phyloP scores from a whole-genome alignment of 768 basidiomycete genomes.

The Termitomyces sp. region DNA sequence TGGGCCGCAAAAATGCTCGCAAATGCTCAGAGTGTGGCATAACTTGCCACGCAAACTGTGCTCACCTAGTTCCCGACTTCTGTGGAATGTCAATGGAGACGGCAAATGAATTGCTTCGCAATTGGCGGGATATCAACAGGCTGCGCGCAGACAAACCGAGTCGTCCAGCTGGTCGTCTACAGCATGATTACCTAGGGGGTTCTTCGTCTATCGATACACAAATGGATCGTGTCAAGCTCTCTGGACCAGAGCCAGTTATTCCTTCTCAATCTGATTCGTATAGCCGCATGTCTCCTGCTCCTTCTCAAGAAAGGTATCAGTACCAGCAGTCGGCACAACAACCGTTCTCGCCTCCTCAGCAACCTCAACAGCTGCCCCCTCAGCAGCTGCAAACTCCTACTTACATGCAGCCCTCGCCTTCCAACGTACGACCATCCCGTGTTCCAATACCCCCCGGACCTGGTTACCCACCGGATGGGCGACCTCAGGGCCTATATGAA shows the following conservation, averaged over 20 bases:
- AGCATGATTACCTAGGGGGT: constrained; percentile 26
- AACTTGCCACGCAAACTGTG: constrained; percentile 96
- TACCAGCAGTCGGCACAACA: constrained; percentile 24
- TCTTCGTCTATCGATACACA: constrained; percentile 29
- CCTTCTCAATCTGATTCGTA: constrained; percentile 27
- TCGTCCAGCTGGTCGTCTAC: constrained; percentile 30
- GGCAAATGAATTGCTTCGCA: constrained; percentile 86
- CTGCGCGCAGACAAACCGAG: constrained; percentile 49
- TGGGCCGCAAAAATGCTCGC: constrained; percentile 94
- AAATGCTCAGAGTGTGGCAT: constrained; percentile 95
- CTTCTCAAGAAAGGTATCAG: constrained; percentile 34
- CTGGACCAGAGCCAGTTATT: constrained; percentile 30
- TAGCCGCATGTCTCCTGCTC: constrained; percentile 30
- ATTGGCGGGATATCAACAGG: constrained; percentile 89
- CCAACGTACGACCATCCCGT: constrained; percentile 32
- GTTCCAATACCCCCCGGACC: constrained; percentile 32
- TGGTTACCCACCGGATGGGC: constrained; percentile 38
- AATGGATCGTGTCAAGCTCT: constrained; percentile 45
- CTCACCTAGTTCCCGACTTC: constrained; percentile 97
- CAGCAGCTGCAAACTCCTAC: constrained; percentile 21
- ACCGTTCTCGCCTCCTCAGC: constrained; percentile 23
- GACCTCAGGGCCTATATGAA: constrained; percentile 28
- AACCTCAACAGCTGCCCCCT: constrained; percentile 20
- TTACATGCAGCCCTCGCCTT: constrained; percentile 25
- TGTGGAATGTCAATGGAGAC: constrained; percentile 99